Conservation (phyloP, 192 early-diverging fungal genomes). For the Dimargaris cristalligena region DNA sequence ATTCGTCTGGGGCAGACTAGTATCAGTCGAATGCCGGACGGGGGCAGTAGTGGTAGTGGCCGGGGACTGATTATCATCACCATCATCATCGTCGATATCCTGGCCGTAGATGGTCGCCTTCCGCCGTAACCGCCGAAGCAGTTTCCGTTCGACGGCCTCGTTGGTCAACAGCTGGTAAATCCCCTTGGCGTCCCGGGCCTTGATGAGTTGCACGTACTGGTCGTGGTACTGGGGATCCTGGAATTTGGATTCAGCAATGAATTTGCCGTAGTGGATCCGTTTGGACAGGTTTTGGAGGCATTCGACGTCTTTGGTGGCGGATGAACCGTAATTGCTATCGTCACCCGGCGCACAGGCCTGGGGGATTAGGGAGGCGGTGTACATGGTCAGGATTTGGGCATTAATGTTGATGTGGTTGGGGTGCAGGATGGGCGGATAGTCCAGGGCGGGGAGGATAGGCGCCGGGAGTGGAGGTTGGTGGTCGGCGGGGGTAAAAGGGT, state of each 20-base stretch:
- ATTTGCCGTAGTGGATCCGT: constrained; percentile 95
- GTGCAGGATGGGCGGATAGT: constrained; percentile 59
- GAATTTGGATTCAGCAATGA: constrained; percentile 96
- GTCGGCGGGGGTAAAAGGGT: constrained; percentile 60
- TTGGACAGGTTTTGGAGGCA: constrained; percentile 80
- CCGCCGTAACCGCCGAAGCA: constrained; percentile 62
- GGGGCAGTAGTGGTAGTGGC: constrained; percentile 9
- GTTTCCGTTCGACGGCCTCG: constrained; percentile 57
- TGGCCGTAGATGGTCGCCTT: constrained; percentile 93
- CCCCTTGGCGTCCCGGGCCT: constrained; percentile 47
- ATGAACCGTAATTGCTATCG: constrained; percentile 82
- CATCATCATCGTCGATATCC: constrained; percentile 32
- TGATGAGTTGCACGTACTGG: constrained; percentile 60
- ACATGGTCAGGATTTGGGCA: constrained; percentile 61
- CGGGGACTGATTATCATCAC: constrained; percentile 26
- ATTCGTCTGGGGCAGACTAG: neutral
- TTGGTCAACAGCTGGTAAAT: constrained; percentile 84
- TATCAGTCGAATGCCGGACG: neutral
- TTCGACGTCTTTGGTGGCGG: constrained; percentile 87
- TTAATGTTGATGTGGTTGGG: constrained; percentile 81
- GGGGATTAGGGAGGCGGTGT: constrained; percentile 65
- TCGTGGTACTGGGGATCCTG: constrained; percentile 54
- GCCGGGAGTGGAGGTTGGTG: too few species aligned
- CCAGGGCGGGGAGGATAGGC: constrained; percentile 69
- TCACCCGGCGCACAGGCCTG: constrained; percentile 53